Percentiles rank a stretch among this genome's conserved stretches.
phyloP scores from a whole-genome alignment of 2,329 filamentous ascomycete species.

The Acrodontium crateriforme region DNA sequence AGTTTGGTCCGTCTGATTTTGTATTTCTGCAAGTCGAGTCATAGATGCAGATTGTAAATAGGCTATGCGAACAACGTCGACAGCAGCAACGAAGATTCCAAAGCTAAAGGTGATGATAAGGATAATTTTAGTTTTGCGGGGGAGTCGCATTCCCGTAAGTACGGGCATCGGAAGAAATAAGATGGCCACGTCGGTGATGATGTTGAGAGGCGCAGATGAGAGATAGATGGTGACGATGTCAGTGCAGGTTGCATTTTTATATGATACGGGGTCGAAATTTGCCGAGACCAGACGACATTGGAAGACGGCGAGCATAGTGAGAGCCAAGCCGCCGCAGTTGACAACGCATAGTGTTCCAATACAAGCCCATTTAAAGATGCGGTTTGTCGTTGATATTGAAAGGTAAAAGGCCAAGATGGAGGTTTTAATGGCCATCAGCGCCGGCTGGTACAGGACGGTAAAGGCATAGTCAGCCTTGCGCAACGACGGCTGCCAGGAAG shows the following conservation, averaged over 20 bases:
- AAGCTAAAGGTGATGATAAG: constrained; percentile 74
- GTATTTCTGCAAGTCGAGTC: constrained; percentile 30
- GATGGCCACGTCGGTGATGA: constrained; percentile 80
- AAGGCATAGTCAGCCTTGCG: constrained; percentile 46
- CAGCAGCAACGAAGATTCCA: constrained; percentile 73
- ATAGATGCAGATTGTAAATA: constrained; percentile 64
- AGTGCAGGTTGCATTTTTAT: constrained; percentile 38
- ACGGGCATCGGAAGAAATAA: constrained; percentile 80
- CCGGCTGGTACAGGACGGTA: constrained; percentile 59
- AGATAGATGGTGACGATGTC: constrained; percentile 52
- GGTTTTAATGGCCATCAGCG: constrained; percentile 80
- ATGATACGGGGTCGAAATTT: constrained; percentile 44
- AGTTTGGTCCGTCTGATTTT: constrained; percentile 12
- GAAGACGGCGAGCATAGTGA: constrained; percentile 78
- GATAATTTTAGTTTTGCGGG: constrained; percentile 74
- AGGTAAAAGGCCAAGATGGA: constrained; percentile 90
- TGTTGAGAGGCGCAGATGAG: constrained; percentile 74
- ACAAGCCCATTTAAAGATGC: constrained; percentile 67
- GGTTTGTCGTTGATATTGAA: constrained; percentile 64
- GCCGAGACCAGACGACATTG: constrained; percentile 67
- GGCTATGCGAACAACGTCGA: constrained; percentile 80
- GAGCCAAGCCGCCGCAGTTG: constrained; percentile 60
- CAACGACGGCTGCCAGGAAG: constrained; percentile 36
- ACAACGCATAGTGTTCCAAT: constrained; percentile 65
- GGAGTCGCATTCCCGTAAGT: constrained; percentile 71